These are phyloP conservation scores for Diaporthe nobilis DNA, from an alignment of 2,329 filamentous ascomycete genomes.

Conservation along the genomic window DNA sequence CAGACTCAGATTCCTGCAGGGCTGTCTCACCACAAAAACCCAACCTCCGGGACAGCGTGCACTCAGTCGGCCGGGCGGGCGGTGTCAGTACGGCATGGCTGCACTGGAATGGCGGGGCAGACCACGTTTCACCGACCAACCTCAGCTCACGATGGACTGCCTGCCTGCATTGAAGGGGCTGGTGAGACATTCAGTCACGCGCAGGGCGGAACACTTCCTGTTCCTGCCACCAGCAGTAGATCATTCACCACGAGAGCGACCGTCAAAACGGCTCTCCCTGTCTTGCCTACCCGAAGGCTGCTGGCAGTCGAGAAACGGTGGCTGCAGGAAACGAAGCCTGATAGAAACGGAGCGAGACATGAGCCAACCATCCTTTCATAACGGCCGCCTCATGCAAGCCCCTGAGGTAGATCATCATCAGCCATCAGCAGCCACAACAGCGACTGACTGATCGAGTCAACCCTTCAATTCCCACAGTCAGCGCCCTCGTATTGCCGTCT, in stretches of 20 bases:
- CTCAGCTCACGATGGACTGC: constrained; percentile 22
- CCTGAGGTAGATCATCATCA: constrained; percentile 28
- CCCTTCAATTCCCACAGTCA: neutral
- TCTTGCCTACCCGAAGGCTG: neutral
- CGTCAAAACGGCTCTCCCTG: neutral
- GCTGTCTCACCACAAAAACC: constrained; percentile 16
- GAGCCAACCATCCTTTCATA: constrained; percentile 13
- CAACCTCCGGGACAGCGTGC: constrained; percentile 21
- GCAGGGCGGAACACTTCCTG: constrained; percentile 23
- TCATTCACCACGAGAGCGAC: neutral
- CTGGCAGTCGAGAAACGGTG: neutral
- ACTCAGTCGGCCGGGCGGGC: neutral
- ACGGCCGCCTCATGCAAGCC: constrained; percentile 32
- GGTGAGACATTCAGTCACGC: constrained; percentile 27
- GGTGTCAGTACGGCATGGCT: neutral
- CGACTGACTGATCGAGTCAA: constrained; percentile 8
- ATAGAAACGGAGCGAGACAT: too few species aligned
- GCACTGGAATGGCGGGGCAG: constrained; percentile 29
- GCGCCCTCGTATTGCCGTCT: neutral
- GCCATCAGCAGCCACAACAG: constrained; percentile 2
- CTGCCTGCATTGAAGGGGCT: constrained; percentile 7
- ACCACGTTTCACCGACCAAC: constrained; percentile 30
- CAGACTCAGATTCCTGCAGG: constrained; percentile 28
- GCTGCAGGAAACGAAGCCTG: neutral
- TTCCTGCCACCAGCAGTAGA: neutral